These are phyloP conservation scores for Hanseniaspora thailandica DNA, from an alignment of 805 yeast species.

Conservation along the genomic window DNA sequence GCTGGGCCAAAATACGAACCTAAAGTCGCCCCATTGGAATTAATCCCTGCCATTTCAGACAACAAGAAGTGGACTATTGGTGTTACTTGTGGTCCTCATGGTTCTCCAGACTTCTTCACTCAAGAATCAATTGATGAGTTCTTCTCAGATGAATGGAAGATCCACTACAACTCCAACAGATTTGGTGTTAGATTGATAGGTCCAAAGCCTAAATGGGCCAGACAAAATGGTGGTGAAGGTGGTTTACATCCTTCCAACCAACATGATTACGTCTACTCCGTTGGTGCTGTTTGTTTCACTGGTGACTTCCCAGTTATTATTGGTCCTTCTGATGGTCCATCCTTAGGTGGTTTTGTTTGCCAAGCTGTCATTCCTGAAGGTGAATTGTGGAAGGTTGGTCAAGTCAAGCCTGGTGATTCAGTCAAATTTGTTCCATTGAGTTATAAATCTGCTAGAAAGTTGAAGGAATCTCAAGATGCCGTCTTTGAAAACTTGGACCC, in stretches of 20 bases:
- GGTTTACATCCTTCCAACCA: constrained; percentile 98
- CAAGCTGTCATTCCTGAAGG: constrained; percentile 91
- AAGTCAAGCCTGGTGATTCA: constrained; percentile 85
- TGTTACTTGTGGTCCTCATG: constrained; percentile 96
- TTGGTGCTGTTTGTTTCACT: constrained; percentile 94
- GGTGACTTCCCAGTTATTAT: constrained; percentile 97
- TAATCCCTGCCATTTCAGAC: constrained; percentile 26
- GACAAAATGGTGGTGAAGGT: constrained; percentile 93
- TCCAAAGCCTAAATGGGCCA: constrained; percentile 95
- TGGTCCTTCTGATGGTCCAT: constrained; percentile 88
- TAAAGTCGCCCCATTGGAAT: constrained; percentile 38
- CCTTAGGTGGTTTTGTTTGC: constrained; percentile 94
- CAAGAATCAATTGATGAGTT: constrained; percentile 63
- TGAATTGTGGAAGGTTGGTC: constrained; percentile 98
- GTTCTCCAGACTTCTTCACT: constrained; percentile 88
- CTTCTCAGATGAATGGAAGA: constrained; percentile 74
- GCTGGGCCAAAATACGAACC: constrained; percentile 68
- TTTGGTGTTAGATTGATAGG: constrained; percentile 92
- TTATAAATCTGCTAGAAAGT: constrained; percentile 51
- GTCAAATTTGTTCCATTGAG: constrained; percentile 70
- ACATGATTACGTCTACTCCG: constrained; percentile 90
- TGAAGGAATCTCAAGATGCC: constrained; percentile 52
- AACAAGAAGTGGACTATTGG: constrained; percentile 63
- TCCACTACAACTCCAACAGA: constrained; percentile 92
- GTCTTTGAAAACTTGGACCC: constrained; percentile 31